Evolutionary conservation across 139 green algal genomes (phyloP).

Genomic region (Micromonas pusilla): DNA sequence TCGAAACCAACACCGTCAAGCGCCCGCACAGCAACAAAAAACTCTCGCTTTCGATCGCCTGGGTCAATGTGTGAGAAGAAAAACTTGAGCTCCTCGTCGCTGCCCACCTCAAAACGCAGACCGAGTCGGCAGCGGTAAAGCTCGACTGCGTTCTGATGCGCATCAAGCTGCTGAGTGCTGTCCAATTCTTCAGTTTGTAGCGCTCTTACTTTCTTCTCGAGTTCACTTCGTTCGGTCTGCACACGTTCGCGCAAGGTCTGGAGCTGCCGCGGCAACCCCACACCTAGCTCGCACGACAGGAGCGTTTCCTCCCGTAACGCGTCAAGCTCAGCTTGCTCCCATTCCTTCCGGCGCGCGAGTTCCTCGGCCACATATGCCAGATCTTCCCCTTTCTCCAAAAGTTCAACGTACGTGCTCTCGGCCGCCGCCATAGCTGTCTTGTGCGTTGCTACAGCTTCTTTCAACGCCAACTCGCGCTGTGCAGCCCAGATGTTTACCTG

Average conservation of each 20-base stretch:
- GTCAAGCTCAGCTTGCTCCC: not conserved
- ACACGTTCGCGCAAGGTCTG: not conserved
- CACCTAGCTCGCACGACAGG: constrained; percentile 1
- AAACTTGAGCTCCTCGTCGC: not conserved
- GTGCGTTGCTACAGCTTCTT: not conserved
- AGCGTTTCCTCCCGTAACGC: constrained; percentile 3
- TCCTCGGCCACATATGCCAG: not conserved
- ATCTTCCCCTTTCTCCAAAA: not conserved
- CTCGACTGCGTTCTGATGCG: not conserved
- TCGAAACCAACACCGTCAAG: not conserved
- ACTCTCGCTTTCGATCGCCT: constrained; percentile 1
- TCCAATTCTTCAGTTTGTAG: not conserved
- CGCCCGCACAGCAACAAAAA: not conserved
- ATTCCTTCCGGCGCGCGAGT: not conserved
- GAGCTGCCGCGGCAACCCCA: constrained; percentile 7
- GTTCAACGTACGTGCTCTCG: not conserved
- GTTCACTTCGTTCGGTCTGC: not conserved
- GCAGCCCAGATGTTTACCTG: not conserved
- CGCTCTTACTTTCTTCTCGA: not conserved
- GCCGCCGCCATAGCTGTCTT: not conserved
- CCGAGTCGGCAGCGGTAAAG: constrained; percentile 2
- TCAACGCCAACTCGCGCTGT: not conserved
- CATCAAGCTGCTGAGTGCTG: not conserved
- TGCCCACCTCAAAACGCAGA: not conserved
- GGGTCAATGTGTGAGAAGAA: not conserved